A percentile compares a stretch with the other conserved stretches of the same genome.
Evolutionary conservation across 176 grass and related monocot genomes (phyloP).

Genomic region (Avena atlantica): DNA sequence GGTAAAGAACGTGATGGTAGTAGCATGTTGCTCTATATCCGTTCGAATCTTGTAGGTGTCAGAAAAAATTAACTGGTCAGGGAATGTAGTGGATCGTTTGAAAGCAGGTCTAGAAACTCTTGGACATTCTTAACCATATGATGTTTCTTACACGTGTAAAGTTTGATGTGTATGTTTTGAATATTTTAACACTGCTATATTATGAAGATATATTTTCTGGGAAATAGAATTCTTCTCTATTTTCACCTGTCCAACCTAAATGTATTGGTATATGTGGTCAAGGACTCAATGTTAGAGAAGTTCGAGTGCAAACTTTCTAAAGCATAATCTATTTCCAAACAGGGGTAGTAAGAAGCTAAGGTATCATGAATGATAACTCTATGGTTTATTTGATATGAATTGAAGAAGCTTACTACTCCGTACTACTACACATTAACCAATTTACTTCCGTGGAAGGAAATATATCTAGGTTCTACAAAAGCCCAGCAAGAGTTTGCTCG

Average conservation of each 20-base stretch:
- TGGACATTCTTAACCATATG: not conserved
- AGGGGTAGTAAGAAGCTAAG: not conserved
- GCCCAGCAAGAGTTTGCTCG: not conserved
- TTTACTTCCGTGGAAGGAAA: conserved; percentile 11
- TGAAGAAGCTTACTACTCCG: not conserved
- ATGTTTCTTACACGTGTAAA: not conserved
- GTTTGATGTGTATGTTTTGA: not conserved
- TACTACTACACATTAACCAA: not conserved
- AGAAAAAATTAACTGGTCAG: not conserved
- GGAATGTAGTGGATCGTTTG: not conserved
- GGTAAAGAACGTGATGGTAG: not conserved
- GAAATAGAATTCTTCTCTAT: not conserved
- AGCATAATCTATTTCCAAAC: not conserved
- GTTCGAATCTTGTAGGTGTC: not conserved
- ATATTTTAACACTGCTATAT: not conserved
- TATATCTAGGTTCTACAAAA: not conserved
- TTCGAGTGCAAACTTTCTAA: not conserved
- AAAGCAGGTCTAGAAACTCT: not conserved
- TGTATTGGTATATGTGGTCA: not conserved
- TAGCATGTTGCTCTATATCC: not conserved
- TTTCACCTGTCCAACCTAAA: not conserved
- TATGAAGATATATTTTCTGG: not conserved
- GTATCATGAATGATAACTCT: not conserved
- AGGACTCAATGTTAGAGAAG: not conserved
- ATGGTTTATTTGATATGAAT: not conserved